A percentile compares a stretch with the other conserved stretches of the same genome.
These are phyloP conservation scores for Pythium vanterpoolii DNA, from an alignment of 352 stramenopile species.

Conservation along the genomic window DNA sequence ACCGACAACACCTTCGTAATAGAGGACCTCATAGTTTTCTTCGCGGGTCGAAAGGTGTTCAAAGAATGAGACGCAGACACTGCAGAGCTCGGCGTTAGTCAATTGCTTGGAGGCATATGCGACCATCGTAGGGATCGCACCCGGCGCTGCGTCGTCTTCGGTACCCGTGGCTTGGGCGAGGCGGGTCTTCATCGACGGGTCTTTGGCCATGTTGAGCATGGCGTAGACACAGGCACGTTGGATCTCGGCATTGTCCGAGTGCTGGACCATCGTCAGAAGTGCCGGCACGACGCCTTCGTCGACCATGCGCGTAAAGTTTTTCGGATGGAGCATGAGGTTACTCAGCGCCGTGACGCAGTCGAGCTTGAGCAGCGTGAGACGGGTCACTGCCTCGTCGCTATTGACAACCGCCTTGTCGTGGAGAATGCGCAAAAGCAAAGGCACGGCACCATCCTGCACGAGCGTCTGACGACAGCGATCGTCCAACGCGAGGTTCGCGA, in stretches of 20 bases:
- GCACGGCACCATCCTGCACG: constrained; percentile 59
- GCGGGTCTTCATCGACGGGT: constrained; percentile 66
- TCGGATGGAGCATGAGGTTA: constrained; percentile 78
- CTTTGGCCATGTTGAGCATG: constrained; percentile 71
- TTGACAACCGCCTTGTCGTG: constrained; percentile 3
- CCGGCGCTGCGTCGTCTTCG: constrained; percentile 9
- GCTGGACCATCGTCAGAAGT: constrained; percentile 53
- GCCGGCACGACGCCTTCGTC: constrained; percentile 76
- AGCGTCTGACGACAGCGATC: constrained; percentile 59
- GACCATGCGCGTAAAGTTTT: constrained; percentile 74
- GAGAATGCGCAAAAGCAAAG: constrained; percentile 53
- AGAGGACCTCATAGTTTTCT: constrained; percentile 65
- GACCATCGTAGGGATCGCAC: constrained; percentile 67
- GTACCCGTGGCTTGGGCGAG: constrained; percentile 35
- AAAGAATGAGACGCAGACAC: constrained; percentile 65
- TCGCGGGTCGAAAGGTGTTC: constrained; percentile 60
- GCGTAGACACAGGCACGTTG: constrained; percentile 75
- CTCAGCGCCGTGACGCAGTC: constrained; percentile 81
- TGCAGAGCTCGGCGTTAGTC: constrained; percentile 57
- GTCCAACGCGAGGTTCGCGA: constrained; percentile 75
- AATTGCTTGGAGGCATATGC: constrained; percentile 58
- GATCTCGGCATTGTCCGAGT: constrained; percentile 50
- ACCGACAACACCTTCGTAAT: constrained; percentile 53
- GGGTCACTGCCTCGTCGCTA: too few relatives aligned
- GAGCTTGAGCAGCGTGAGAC: constrained; percentile 54